Evolutionary conservation across 306 rosid species (phyloP).

Genomic region (Oemleria cerasiformis): DNA sequence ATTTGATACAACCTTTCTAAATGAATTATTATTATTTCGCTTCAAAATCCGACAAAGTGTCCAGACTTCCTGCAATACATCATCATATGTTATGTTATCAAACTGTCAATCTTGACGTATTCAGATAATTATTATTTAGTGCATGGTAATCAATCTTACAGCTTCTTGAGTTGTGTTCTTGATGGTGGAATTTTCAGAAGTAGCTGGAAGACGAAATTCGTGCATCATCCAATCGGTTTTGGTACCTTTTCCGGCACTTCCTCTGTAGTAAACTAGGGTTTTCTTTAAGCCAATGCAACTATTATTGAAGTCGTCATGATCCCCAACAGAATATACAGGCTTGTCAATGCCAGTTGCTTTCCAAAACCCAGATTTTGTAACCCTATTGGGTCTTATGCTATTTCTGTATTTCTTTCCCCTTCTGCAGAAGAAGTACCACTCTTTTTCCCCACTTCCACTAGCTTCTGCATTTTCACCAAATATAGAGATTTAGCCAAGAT

Average conservation of each 20-base stretch:
- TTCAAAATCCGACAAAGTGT: constrained; percentile 20
- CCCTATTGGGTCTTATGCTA: constrained; percentile 40
- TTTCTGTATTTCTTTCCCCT: constrained; percentile 41
- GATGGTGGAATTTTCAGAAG: neutral
- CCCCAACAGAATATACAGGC: constrained; percentile 24
- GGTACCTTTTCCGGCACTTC: constrained; percentile 21
- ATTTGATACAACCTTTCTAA: constrained; percentile 8
- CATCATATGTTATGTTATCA: too few relatives aligned
- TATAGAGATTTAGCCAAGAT: neutral
- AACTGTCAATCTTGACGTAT: too few relatives aligned
- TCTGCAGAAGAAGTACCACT: constrained; percentile 39
- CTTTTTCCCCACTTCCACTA: constrained; percentile 33
- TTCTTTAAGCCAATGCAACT: constrained; percentile 24
- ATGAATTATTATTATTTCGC: neutral
- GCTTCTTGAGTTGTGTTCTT: constrained; percentile 18
- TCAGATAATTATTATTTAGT: too few relatives aligned
- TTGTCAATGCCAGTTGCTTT: constrained; percentile 44
- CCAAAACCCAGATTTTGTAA: constrained; percentile 42
- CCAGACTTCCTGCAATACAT: constrained; percentile 19
- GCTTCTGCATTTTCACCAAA: constrained; percentile 21
- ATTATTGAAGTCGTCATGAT: neutral
- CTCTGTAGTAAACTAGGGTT: constrained; percentile 23
- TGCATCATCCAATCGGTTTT: constrained; percentile 27
- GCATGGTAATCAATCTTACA: neutral
- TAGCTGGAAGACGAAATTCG: constrained; percentile 16